Conservation (phyloP, 768 basidiomycete species). For the Auricularia auricula-judae region DNA sequence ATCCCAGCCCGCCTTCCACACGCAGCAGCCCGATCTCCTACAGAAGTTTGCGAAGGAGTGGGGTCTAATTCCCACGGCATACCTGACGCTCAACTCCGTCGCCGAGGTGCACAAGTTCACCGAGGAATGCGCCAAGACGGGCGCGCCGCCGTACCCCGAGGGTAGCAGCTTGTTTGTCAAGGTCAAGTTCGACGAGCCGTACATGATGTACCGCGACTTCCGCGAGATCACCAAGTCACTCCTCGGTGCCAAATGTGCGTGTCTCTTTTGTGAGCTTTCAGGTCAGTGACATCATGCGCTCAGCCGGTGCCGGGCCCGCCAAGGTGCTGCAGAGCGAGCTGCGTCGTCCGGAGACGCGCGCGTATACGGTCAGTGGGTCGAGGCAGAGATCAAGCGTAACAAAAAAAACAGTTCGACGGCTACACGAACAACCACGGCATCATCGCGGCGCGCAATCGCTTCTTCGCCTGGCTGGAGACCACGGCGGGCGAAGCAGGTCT, state of each 20-base stretch:
- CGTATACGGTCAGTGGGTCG: conserved; percentile 79
- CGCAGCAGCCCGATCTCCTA: conserved; percentile 55
- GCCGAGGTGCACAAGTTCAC: conserved; percentile 65
- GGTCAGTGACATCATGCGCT: too few species aligned
- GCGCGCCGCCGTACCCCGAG: conserved; percentile 49
- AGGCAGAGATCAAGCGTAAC: conserved; percentile 57
- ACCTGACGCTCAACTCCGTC: conserved; percentile 45
- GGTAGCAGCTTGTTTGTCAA: conserved; percentile 97
- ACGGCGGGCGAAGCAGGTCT: conserved; percentile 30
- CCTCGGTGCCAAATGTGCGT: conserved; percentile 19
- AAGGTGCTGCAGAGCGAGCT: conserved; percentile 55
- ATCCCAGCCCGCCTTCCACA: conserved; percentile 53
- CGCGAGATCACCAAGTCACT: conserved; percentile 81
- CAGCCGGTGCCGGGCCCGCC: conserved; percentile 13
- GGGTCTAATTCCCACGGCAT: conserved; percentile 79
- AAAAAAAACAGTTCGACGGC: conserved; percentile 43
- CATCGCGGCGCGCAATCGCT: conserved; percentile 69
- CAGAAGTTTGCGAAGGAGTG: conserved; percentile 77
- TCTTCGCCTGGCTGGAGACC: conserved; percentile 54
- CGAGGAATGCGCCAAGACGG: conserved; percentile 42
- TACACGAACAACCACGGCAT: conserved; percentile 73
- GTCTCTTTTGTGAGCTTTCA: too few species aligned
- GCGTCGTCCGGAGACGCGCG: conserved; percentile 61
- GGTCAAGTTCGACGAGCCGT: conserved; percentile 97
- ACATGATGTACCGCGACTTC: conserved; percentile 98